Evolutionary conservation across 179 eudicot species (phyloP).

Genomic region (Heliamphora pulchella): DNA sequence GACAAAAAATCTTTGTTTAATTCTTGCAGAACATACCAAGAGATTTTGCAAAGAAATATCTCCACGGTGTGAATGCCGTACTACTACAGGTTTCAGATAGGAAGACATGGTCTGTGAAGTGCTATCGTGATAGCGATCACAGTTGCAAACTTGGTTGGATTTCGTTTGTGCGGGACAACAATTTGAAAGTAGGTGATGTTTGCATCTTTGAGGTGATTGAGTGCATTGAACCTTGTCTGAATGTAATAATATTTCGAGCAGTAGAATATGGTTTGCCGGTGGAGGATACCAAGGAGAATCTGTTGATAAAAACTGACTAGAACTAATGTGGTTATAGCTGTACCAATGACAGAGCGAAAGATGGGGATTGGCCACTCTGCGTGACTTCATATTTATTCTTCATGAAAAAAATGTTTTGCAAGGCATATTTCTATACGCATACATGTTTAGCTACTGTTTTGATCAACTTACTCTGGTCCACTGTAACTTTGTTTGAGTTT

Average conservation of each 20-base stretch:
- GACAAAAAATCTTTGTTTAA: not conserved
- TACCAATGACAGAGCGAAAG: no score
- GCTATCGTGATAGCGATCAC: not conserved
- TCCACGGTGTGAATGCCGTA: not conserved
- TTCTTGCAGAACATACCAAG: constrained; percentile 18
- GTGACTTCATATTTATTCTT: no score
- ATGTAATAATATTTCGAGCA: constrained; percentile 17
- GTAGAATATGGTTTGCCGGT: no score
- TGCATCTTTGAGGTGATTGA: constrained; percentile 21
- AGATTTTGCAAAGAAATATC: constrained; percentile 10
- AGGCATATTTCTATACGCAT: no score
- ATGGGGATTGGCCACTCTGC: no score
- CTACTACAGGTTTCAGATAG: not conserved
- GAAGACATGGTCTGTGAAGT: constrained; percentile 16
- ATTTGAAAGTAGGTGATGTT: constrained; percentile 20
- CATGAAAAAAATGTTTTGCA: no score
- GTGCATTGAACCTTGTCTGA: not conserved
- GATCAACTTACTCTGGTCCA: no score
- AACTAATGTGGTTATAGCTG: no score
- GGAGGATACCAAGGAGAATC: no score
- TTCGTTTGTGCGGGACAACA: constrained; percentile 27
- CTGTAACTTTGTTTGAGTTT: no score
- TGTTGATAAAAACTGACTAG: no score
- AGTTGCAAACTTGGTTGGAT: not conserved
- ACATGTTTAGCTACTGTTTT: no score